These are phyloP conservation scores for Paraphaeosphaeria minitans DNA, from an alignment of 2,329 filamentous ascomycete species.

Conservation along the genomic window DNA sequence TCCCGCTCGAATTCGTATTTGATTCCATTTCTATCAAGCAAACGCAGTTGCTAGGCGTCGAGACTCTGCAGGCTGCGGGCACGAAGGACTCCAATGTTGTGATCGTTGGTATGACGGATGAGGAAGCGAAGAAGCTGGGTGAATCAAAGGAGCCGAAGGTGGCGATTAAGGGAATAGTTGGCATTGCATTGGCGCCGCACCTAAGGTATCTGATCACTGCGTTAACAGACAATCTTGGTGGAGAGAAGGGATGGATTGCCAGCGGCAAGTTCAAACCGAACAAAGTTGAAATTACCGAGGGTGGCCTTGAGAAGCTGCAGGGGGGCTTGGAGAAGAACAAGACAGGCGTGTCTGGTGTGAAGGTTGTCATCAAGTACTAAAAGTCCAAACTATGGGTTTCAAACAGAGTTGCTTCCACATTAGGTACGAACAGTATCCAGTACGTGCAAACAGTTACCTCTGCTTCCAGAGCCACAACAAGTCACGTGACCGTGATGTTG, in stretches of 20 bases:
- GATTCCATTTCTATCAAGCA: slow-evolving; percentile 11
- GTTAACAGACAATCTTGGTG: slow-evolving; percentile 14
- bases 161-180: slow-evolving; percentile 10
- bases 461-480: too few relatives aligned
- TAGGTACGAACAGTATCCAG: too few relatives aligned
- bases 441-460: too few relatives aligned
- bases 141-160: slow-evolving; percentile 11
- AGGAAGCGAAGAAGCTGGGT: slow-evolving; percentile 13
- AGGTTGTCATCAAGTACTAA: slow-evolving; percentile 12
- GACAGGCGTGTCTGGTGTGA: slow-evolving; percentile 18
- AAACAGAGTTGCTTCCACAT: too few relatives aligned
- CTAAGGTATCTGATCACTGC: slow-evolving; percentile 12
- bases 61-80: slow-evolving; percentile 10
- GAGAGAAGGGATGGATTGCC: slow-evolving; percentile 15
- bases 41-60: slow-evolving; percentile 12
- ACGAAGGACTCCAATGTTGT: slow-evolving; percentile 7
- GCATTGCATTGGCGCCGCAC: slow-evolving; percentile 11
- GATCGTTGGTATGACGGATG: background rate
- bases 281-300: slow-evolving; percentile 8
- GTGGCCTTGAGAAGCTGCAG: slow-evolving; percentile 15
- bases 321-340: slow-evolving; percentile 18
- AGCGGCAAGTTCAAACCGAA: slow-evolving; percentile 16
- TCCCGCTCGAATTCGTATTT: slow-evolving; percentile 16
- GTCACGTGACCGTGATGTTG: too few relatives aligned
- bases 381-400: too few relatives aligned